Evolutionary conservation across 176 grass and related monocot species (phyloP).

Genomic region (Rhynchospora pubera): DNA sequence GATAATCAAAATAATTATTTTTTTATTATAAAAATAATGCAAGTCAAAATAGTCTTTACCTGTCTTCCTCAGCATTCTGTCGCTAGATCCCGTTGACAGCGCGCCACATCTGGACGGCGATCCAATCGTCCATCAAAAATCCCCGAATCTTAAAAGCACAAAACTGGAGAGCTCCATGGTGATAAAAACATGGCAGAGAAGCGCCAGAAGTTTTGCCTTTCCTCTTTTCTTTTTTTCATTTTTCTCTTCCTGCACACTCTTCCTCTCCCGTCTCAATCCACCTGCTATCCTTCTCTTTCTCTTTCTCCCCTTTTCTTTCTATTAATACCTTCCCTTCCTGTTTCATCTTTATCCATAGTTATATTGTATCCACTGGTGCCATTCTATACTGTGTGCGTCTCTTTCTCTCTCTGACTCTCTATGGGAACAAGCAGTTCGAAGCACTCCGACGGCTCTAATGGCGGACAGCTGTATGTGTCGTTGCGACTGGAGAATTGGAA

Average conservation of each 20-base stretch:
- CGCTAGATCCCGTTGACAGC: not conserved
- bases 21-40: no score
- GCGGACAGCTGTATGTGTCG: slow-evolving; percentile 61
- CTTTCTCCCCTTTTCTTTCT: not conserved
- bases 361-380: not conserved
- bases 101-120: not conserved
- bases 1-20: not conserved
- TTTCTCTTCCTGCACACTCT: not conserved
- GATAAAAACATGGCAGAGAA: not conserved
- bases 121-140: not conserved
- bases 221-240: not conserved
- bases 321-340: not conserved
- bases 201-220: not conserved
- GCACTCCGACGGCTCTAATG: slow-evolving; percentile 29
- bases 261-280: slow-evolving; percentile 4
- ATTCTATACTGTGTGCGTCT: not conserved
- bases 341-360: not conserved
- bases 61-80: no score
- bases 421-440: slow-evolving; percentile 48
- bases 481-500: slow-evolving; percentile 62
- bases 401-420: not conserved
- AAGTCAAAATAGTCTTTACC: no score
- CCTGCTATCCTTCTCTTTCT: not conserved
- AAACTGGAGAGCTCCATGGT: not conserved
- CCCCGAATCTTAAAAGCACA: not conserved